Evolutionary conservation across 148 eudicot species (phyloP).

Genomic region (Dysphania ambrosioides): DNA sequence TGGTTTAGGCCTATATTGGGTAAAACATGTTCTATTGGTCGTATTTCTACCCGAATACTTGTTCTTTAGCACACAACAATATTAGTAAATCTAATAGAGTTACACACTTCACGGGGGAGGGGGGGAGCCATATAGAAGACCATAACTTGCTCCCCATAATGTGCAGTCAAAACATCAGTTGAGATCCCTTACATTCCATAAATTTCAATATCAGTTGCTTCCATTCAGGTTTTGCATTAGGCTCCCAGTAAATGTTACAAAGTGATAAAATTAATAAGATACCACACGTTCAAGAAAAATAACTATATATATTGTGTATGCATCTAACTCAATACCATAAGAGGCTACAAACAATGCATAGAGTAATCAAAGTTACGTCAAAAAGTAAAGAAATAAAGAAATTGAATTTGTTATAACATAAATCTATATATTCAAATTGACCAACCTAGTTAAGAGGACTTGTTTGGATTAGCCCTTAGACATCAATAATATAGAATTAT

Average conservation of each 20-base stretch:
- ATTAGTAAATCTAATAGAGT: not conserved
- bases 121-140: not conserved
- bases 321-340: not conserved
- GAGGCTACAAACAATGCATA: not conserved
- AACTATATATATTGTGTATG: not conserved
- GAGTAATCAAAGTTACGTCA: not conserved
- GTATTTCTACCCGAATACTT: no score
- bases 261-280: not conserved
- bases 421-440: no score
- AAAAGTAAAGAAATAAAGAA: not conserved
- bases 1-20: no score
- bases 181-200: conserved; percentile 99
- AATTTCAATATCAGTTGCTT: conserved; percentile 87
- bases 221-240: conserved; percentile 88
- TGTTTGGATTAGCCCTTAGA: no score
- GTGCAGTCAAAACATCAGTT: conserved; percentile 67
- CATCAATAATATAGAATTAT: no score
- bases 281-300: conserved; percentile 2
- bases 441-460: no score
- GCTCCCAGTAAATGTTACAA: conserved; percentile 54
- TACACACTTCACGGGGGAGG: no score
- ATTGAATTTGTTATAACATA: no score
- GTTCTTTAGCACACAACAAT: not conserved
- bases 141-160: conserved; percentile 82
- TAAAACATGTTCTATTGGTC: no score